These are phyloP conservation scores for Mycena vulgaris DNA, from an alignment of 768 basidiomycete genomes.

Conservation along the genomic window DNA sequence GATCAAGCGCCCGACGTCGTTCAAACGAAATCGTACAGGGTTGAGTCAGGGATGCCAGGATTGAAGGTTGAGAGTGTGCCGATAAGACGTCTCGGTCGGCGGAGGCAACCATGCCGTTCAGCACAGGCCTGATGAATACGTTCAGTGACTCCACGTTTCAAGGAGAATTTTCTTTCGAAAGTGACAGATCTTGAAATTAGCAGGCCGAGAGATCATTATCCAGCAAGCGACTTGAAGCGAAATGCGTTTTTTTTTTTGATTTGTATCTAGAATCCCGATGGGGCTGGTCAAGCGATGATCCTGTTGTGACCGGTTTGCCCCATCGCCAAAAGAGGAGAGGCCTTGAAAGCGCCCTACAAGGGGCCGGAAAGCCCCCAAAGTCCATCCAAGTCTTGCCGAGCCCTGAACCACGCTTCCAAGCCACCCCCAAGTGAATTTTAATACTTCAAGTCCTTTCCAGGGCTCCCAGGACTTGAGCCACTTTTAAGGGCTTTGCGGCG, in stretches of 20 bases:
- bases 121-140: background rate
- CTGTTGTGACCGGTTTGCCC: background rate
- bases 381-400: too few relatives aligned
- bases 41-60: constrained; percentile 24
- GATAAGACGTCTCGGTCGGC: constrained; percentile 3
- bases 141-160: constrained; percentile 6
- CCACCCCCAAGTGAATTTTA: too few relatives aligned
- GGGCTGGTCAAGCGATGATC: background rate
- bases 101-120: background rate
- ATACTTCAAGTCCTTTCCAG: too few relatives aligned
- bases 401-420: too few relatives aligned
- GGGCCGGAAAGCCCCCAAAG: too few relatives aligned
- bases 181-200: background rate
- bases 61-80: constrained; percentile 27
- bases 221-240: background rate
- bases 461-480: too few relatives aligned
- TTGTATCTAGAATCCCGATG: background rate
- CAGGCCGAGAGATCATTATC: background rate
- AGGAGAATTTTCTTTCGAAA: background rate
- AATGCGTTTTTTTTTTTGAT: background rate
- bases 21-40: constrained; percentile 19
- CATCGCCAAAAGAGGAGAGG: too few relatives aligned
- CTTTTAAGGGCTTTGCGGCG: too few relatives aligned
- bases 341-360: too few relatives aligned
- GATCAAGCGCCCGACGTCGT: constrained; percentile 39